Evolutionary conservation across 140 eudicot genomes (phyloP).

Genomic region (Ambrosia hybrid): DNA sequence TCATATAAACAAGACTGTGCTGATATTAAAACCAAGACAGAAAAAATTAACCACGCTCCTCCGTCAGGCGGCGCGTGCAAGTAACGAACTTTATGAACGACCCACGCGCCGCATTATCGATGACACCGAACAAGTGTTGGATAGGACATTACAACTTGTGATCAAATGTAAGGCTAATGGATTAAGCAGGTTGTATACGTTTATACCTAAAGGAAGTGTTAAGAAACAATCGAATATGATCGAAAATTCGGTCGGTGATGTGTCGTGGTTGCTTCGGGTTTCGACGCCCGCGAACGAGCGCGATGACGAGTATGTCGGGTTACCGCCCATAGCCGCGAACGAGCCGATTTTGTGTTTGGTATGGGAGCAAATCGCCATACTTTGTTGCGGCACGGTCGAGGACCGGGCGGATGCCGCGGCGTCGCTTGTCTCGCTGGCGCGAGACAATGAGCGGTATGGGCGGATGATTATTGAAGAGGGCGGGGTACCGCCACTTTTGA

Average conservation of each 20-base stretch:
- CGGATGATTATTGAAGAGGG: constrained; percentile 59
- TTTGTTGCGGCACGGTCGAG: constrained; percentile 45
- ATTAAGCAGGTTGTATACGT: constrained; percentile 45
- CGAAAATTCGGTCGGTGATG: constrained; percentile 55
- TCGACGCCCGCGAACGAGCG: constrained; percentile 52
- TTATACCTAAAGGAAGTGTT: constrained; percentile 50
- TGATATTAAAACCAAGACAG: constrained; percentile 47
- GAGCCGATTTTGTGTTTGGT: constrained; percentile 59
- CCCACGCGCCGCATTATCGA: constrained; percentile 63
- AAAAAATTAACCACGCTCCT: constrained; percentile 43
- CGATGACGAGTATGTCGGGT: constrained; percentile 44
- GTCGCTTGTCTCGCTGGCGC: constrained; percentile 52
- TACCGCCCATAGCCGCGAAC: constrained; percentile 61
- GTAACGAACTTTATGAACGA: constrained; percentile 51
- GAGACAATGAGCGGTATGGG: constrained; percentile 55
- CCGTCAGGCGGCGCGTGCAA: constrained; percentile 60
- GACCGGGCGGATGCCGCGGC: constrained; percentile 65
- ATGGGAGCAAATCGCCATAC: constrained; percentile 56
- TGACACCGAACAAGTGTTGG: constrained; percentile 54
- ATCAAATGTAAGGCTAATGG: constrained; percentile 50
- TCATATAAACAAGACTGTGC: constrained; percentile 52
- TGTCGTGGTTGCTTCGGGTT: constrained; percentile 64
- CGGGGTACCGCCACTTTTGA: constrained; percentile 54
- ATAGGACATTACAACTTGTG: constrained; percentile 41
- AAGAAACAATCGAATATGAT: constrained; percentile 35